phyloP scores from a whole-genome alignment of 1,139 yeast genomes.

The Candida neerlandica region DNA sequence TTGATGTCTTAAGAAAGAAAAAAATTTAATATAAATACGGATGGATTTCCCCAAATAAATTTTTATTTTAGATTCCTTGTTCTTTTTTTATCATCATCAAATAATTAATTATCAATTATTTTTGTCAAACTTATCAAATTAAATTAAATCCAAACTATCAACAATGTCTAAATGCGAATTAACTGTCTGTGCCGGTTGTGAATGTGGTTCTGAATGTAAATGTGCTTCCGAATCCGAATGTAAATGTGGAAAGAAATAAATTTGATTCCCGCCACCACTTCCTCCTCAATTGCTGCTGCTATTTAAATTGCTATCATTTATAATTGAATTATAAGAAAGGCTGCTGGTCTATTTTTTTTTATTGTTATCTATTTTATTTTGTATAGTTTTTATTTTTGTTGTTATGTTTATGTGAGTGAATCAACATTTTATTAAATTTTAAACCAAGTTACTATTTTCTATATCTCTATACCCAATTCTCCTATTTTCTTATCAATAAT shows the following conservation, averaged over 20 bases:
- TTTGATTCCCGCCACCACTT: no score
- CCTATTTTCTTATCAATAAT: constrained; percentile 24
- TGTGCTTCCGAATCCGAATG: constrained; percentile 26
- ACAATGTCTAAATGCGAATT: constrained; percentile 11
- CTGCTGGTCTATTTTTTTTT: not conserved
- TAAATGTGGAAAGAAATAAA: constrained; percentile 26
- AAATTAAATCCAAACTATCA: not conserved
- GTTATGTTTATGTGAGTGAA: not conserved
- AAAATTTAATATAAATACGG: not conserved
- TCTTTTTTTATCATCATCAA: constrained; percentile 1
- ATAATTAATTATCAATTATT: constrained; percentile 1
- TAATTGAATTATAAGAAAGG: not conserved
- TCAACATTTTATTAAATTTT: not conserved
- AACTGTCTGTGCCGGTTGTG: constrained; percentile 25
- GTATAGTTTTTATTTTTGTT: not conserved
- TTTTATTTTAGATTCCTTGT: not conserved
- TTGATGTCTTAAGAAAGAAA: no score
- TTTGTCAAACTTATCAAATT: not conserved
- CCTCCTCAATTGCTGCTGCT: not conserved
- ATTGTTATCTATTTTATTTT: not conserved
- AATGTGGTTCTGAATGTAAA: constrained; percentile 25
- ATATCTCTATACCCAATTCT: constrained; percentile 18
- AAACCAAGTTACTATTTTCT: not conserved
- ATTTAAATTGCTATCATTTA: not conserved
- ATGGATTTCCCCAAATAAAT: not conserved